A percentile compares a stretch with the other conserved stretches of the same genome.
These are phyloP conservation scores for Decorospora gaudefroyi DNA, from an alignment of 2,329 filamentous ascomycete genomes.

Conservation along the genomic window DNA sequence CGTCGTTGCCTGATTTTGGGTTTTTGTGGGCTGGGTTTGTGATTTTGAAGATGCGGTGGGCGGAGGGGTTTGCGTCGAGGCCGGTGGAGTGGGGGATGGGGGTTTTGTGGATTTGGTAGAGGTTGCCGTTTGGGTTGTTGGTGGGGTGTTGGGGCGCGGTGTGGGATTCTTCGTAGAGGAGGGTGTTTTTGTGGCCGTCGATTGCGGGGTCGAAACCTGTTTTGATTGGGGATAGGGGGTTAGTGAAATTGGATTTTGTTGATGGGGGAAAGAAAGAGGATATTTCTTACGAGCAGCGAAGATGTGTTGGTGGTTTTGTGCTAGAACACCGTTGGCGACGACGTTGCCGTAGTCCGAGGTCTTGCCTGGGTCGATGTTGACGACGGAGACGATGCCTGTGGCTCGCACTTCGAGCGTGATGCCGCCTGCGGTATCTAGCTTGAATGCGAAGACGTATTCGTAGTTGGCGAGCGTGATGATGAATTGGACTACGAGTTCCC, in stretches of 20 bases:
- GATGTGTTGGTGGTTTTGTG: conserved; percentile 72
- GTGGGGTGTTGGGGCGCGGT: conserved; percentile 55
- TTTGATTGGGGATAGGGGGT: no score
- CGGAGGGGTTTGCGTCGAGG: conserved; percentile 58
- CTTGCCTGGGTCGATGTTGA: conserved; percentile 63
- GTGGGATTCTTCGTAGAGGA: conserved; percentile 60
- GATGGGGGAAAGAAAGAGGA: no score
- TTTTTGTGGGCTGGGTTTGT: conserved; percentile 55
- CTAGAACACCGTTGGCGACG: conserved; percentile 66
- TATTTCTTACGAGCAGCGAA: conserved; percentile 55
- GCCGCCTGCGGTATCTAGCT: conserved; percentile 66
- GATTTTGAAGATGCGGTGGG: conserved; percentile 62
- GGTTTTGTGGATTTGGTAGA: conserved; percentile 60
- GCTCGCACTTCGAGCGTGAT: conserved; percentile 66
- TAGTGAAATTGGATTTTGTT: no score
- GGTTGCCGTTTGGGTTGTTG: conserved; percentile 66
- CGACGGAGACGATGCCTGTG: conserved; percentile 67
- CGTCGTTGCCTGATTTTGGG: conserved; percentile 52
- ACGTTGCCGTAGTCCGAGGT: conserved; percentile 63
- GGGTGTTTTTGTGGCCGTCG: conserved; percentile 60
- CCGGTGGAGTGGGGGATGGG: conserved; percentile 54
- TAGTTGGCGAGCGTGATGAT: conserved; percentile 73
- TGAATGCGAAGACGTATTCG: conserved; percentile 69
- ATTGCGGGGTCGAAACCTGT: conserved; percentile 68
- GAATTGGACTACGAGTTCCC: conserved; percentile 68